Percentiles rank a stretch among this genome's conserved stretches.
Conservation (phyloP, 331 rosid species). For the Malus hybrid region DNA sequence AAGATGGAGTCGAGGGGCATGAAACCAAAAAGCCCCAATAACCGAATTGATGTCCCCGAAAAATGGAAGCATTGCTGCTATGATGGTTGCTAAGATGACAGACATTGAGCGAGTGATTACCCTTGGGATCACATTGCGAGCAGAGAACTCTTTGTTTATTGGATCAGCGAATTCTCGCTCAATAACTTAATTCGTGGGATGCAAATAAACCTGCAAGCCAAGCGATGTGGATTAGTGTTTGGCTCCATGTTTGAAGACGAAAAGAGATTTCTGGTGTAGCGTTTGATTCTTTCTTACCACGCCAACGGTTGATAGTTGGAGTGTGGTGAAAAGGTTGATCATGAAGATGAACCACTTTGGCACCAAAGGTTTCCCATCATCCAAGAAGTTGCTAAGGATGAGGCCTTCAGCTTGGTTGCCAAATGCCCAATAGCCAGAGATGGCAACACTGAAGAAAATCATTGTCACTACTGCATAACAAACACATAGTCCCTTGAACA, state of each 20-base stretch:
- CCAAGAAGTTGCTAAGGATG: constrained; percentile 49
- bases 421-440: constrained; percentile 86
- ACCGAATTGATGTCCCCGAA: constrained; percentile 66
- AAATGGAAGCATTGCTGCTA: constrained; percentile 84
- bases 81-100: constrained; percentile 25
- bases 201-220: constrained; percentile 51
- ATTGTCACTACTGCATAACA: constrained; percentile 40
- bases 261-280: background rate
- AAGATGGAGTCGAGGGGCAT: constrained; percentile 72
- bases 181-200: constrained; percentile 64
- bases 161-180: constrained; percentile 58
- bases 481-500: constrained; percentile 65
- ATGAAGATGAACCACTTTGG: constrained; percentile 68
- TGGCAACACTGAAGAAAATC: constrained; percentile 62
- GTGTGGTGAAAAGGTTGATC: constrained; percentile 52
- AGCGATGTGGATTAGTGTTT: background rate
- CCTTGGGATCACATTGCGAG: constrained; percentile 50
- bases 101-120: constrained; percentile 42
- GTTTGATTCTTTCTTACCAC: constrained; percentile 31
- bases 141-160: constrained; percentile 34
- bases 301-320: constrained; percentile 65
- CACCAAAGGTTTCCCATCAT: constrained; percentile 42
- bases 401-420: constrained; percentile 55
- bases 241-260: background rate
- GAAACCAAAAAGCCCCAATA: constrained; percentile 77